Evolutionary conservation across 768 basidiomycete species (phyloP).

Genomic region (Omphalotus guepiniiformis): DNA sequence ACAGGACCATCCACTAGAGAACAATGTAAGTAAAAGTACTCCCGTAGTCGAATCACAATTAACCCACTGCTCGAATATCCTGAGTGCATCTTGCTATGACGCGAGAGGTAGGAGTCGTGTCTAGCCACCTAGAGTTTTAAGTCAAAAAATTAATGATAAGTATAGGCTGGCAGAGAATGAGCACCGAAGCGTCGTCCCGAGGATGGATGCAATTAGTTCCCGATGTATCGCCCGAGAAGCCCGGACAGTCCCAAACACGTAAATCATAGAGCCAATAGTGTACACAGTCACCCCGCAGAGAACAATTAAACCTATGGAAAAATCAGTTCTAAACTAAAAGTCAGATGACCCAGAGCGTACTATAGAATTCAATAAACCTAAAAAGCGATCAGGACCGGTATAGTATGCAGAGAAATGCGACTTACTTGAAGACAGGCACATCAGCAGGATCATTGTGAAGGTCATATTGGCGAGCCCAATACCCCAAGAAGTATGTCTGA

Average conservation of each 20-base stretch:
- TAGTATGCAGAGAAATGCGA: not conserved
- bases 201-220: constrained; percentile 32
- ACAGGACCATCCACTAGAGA: constrained; percentile 17
- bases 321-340: not conserved
- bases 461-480: constrained; percentile 17
- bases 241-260: constrained; percentile 32
- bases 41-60: too few species aligned
- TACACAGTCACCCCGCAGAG: constrained; percentile 21
- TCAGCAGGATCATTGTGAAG: constrained; percentile 9
- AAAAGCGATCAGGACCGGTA: not conserved
- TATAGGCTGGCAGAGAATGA: not conserved
- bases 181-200: constrained; percentile 43
- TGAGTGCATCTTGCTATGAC: constrained; percentile 47
- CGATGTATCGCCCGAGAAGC: constrained; percentile 38
- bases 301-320: constrained; percentile 19
- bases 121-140: constrained; percentile 48
- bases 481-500: constrained; percentile 17
- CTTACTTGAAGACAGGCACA: constrained; percentile 15
- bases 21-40: too few species aligned
- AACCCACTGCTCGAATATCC: constrained; percentile 37
- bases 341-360: not conserved
- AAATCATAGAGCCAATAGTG: constrained; percentile 22
- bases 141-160: not conserved
- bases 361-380: constrained; percentile 38
- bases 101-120: constrained; percentile 45